Evolutionary conservation across 2,329 filamentous ascomycete species (phyloP).

Genomic region (Cercospora sojina): DNA sequence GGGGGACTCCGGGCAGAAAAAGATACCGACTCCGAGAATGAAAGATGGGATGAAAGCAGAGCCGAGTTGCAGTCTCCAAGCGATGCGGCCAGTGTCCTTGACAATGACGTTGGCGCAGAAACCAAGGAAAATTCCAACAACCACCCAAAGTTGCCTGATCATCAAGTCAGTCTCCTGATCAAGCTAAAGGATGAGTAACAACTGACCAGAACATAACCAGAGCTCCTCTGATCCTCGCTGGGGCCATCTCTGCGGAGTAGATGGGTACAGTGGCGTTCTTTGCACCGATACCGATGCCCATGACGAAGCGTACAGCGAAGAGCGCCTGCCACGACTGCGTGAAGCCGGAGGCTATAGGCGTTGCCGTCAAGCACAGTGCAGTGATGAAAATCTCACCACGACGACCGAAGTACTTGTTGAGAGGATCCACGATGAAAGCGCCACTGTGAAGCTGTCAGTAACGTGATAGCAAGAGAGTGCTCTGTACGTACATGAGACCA

Average conservation of each 20-base stretch:
- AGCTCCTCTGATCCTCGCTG: conserved; percentile 55
- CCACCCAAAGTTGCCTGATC: conserved; percentile 72
- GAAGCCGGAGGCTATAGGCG: conserved; percentile 66
- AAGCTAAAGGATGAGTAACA: background rate
- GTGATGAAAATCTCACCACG: conserved; percentile 43
- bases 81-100: conserved; percentile 56
- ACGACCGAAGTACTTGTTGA: conserved; percentile 40
- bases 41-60: conserved; percentile 56
- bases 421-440: conserved; percentile 58
- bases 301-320: conserved; percentile 65
- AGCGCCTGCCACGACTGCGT: conserved; percentile 59
- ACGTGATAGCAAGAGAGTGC: background rate
- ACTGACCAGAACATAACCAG: conserved; percentile 73
- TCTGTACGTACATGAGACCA: conserved; percentile 33
- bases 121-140: conserved; percentile 59
- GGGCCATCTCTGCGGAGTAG: conserved; percentile 48
- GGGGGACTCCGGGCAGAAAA: conserved; percentile 46
- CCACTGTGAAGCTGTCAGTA: conserved; percentile 24
- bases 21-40: conserved; percentile 38
- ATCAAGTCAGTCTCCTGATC: conserved; percentile 45
- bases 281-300: conserved; percentile 60
- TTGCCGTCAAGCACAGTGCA: conserved; percentile 55
- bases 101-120: conserved; percentile 65
- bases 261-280: conserved; percentile 49
- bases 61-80: conserved; percentile 68